Conservation (phyloP, 2,329 filamentous ascomycete genomes). For the Talaromyces sp. region DNA sequence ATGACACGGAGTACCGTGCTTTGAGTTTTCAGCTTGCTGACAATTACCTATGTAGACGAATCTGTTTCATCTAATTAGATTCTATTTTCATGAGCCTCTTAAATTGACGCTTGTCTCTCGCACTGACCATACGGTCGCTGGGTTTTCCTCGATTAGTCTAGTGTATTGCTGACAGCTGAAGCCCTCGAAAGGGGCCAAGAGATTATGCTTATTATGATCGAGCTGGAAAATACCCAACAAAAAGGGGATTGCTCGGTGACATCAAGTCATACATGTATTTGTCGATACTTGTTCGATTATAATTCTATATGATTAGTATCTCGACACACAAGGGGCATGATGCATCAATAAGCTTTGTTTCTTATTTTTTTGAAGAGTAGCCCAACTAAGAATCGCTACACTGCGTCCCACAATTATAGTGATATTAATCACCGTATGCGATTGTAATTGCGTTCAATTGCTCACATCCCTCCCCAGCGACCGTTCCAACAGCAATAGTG, state of each 20-base stretch:
- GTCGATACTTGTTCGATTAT: no score
- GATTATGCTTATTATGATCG: neutral
- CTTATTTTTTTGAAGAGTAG: no score
- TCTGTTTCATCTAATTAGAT: neutral
- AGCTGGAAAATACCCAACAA: no score
- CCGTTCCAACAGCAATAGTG: neutral
- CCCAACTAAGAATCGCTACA: no score
- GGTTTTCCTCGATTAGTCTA: neutral
- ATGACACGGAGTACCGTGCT: neutral
- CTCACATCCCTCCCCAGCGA: neutral
- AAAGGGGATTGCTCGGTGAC: no score
- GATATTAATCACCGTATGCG: neutral
- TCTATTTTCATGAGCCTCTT: neutral
- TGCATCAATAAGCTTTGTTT: no score
- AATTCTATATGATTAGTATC: no score
- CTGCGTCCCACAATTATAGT: no score
- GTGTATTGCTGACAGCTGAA: neutral
- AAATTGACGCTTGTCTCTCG: neutral
- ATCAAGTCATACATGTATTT: no score
- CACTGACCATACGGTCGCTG: neutral
- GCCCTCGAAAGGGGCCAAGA: neutral
- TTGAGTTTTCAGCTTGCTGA: neutral
- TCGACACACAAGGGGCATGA: no score
- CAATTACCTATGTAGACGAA: no score
- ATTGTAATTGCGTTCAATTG: neutral